phyloP scores from a whole-genome alignment of 768 basidiomycete genomes.

The Chalciporus sphaerocephalus region DNA sequence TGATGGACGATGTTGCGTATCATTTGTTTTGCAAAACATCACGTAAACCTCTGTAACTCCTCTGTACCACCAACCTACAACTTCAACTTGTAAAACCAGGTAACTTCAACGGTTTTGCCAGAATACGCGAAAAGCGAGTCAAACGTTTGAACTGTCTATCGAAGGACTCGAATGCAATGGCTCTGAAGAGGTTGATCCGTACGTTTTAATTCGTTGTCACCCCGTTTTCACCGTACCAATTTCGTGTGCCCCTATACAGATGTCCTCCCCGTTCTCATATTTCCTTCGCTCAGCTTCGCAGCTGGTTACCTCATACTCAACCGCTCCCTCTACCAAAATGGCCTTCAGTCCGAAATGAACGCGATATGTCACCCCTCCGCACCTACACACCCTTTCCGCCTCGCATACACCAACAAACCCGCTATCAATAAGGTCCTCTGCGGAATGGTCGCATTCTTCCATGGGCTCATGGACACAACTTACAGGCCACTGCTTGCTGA shows the following conservation, averaged over 20 bases:
- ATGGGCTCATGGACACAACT: constrained; percentile 21
- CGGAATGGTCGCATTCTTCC: constrained; percentile 45
- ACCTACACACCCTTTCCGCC: constrained; percentile 28
- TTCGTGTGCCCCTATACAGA: constrained; percentile 8
- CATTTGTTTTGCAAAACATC: too few relatives aligned
- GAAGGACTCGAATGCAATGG: background rate
- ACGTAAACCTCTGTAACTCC: too few relatives aligned
- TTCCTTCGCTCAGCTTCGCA: constrained; percentile 10
- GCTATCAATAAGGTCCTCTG: constrained; percentile 41
- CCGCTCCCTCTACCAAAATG: constrained; percentile 10
- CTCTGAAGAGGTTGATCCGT: background rate
- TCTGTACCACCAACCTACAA: too few relatives aligned
- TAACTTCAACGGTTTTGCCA: too few relatives aligned
- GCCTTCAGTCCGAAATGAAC: constrained; percentile 17
- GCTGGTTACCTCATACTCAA: constrained; percentile 14
- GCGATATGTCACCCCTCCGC: constrained; percentile 31
- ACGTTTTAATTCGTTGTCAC: background rate
- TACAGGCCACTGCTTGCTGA: constrained; percentile 17
- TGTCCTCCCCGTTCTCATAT: constrained; percentile 17
- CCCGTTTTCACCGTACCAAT: background rate
- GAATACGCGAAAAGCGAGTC: background rate
- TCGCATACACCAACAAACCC: constrained; percentile 38
- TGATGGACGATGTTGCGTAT: too few relatives aligned
- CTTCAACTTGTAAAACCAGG: too few relatives aligned
- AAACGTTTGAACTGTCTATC: background rate